These are phyloP conservation scores for Neodidymelliopsis sp. DNA, from an alignment of 2,329 filamentous ascomycete species.

Conservation along the genomic window DNA sequence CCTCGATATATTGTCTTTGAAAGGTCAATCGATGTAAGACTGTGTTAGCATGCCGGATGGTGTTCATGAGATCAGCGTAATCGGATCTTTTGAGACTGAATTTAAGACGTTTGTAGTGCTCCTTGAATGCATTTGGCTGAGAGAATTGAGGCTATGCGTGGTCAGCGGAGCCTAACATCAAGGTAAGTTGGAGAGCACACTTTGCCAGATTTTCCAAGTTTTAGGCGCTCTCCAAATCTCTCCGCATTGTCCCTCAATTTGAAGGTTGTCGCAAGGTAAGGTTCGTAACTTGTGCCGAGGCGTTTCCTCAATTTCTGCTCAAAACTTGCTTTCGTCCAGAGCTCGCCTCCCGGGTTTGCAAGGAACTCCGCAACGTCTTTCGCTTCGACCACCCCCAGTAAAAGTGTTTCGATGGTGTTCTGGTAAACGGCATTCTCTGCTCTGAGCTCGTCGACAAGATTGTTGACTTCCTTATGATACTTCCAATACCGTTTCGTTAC, in stretches of 20 bases:
- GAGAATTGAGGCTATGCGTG: constrained; percentile 34
- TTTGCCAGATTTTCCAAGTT: neutral
- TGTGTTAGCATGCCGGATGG: constrained; percentile 10
- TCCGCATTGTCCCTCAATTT: neutral
- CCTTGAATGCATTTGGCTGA: constrained; percentile 31
- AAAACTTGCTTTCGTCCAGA: neutral
- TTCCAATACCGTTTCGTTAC: constrained; percentile 37
- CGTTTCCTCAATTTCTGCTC: constrained; percentile 3
- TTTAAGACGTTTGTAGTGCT: constrained; percentile 38
- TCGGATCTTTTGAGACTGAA: constrained; percentile 39
- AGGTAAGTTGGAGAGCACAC: neutral
- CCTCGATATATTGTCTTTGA: constrained; percentile 2
- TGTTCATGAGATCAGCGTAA: constrained; percentile 36
- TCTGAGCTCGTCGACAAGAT: constrained; percentile 29
- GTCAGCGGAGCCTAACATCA: constrained; percentile 1
- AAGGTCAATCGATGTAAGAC: neutral
- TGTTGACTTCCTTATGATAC: constrained; percentile 31
- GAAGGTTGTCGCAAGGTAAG: neutral
- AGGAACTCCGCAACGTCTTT: constrained; percentile 2
- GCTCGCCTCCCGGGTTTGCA: constrained; percentile 1
- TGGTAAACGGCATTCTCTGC: constrained; percentile 4
- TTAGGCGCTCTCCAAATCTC: neutral
- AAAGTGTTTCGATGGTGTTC: constrained; percentile 1
- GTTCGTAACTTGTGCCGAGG: neutral
- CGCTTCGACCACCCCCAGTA: neutral